Conservation (phyloP, 768 basidiomycete genomes). For the Leccinum incarnatum region DNA sequence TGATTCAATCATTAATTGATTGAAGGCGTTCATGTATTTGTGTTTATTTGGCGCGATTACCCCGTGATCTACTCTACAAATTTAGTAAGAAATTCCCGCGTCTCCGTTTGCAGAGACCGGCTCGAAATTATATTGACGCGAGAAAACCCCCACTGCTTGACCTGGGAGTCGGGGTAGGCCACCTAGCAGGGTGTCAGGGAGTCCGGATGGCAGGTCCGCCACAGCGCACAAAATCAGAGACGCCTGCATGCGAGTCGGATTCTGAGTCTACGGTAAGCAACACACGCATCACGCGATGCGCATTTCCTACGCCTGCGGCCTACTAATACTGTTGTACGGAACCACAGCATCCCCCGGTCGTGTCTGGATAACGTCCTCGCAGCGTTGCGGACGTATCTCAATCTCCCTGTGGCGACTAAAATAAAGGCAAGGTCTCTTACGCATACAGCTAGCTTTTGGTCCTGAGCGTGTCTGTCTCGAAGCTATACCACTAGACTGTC, state of each 20-base stretch:
- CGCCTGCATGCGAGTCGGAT: slow-evolving; percentile 80
- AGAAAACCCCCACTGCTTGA: too few species aligned
- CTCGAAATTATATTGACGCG: too few species aligned
- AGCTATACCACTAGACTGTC: slow-evolving; percentile 69
- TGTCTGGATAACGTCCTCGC: slow-evolving; percentile 45
- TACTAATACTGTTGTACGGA: slow-evolving; percentile 55
- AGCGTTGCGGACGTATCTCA: slow-evolving; percentile 60
- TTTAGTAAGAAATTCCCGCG: too few species aligned
- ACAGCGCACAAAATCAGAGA: slow-evolving; percentile 61
- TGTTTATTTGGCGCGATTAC: too few species aligned
- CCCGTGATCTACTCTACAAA: too few species aligned
- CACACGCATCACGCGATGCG: background rate
- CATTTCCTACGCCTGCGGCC: background rate
- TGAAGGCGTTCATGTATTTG: too few species aligned
- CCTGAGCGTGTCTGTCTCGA: background rate
- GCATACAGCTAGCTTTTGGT: background rate
- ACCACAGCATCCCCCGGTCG: slow-evolving; percentile 66
- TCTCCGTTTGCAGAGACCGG: too few species aligned
- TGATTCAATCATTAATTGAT: too few species aligned
- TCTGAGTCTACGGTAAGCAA: slow-evolving; percentile 72
- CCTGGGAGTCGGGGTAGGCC: too few species aligned
- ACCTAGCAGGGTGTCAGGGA: too few species aligned
- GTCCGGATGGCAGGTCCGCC: slow-evolving; percentile 32
- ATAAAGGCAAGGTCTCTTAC: slow-evolving; percentile 49
- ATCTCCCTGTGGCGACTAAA: slow-evolving; percentile 61